Conservation (phyloP, 2,329 filamentous ascomycete species). For the Pyrenochaeta sp. region DNA sequence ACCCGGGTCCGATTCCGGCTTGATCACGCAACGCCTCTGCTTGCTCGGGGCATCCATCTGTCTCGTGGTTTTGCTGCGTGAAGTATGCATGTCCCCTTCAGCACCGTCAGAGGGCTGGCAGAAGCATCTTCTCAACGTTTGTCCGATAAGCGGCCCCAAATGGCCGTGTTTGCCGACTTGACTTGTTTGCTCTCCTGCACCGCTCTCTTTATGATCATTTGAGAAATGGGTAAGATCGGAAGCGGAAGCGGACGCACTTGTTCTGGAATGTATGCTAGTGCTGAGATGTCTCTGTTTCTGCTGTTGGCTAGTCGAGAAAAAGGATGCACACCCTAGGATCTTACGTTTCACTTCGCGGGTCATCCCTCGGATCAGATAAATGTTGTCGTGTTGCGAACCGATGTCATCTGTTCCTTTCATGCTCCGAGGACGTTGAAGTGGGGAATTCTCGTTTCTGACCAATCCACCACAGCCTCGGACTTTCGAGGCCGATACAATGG, state of each 20-base stretch:
- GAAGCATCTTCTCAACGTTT: slow-evolving; percentile 42
- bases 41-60: too few relatives aligned
- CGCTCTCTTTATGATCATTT: too few relatives aligned
- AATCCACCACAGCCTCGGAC: slow-evolving; percentile 41
- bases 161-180: neutral
- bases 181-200: neutral
- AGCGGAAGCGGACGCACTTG: too few relatives aligned
- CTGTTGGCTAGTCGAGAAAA: too few relatives aligned
- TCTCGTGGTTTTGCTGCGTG: neutral
- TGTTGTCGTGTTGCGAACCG: slow-evolving; percentile 8
- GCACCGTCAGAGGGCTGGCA: slow-evolving; percentile 44
- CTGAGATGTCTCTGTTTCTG: too few relatives aligned
- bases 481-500: slow-evolving; percentile 12
- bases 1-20: slow-evolving; percentile 10
- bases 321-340: too few relatives aligned
- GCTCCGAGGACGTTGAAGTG: slow-evolving; percentile 23
- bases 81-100: slow-evolving; percentile 9
- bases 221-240: too few relatives aligned
- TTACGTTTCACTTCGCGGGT: too few relatives aligned
- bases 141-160: slow-evolving; percentile 23
- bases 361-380: too few relatives aligned
- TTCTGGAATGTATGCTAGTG: too few relatives aligned
- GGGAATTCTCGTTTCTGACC: slow-evolving; percentile 26
- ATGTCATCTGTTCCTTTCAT: slow-evolving; percentile 7
- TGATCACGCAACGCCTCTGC: neutral